phyloP scores from a whole-genome alignment of 345 rosid genomes.

The Populus alba region DNA sequence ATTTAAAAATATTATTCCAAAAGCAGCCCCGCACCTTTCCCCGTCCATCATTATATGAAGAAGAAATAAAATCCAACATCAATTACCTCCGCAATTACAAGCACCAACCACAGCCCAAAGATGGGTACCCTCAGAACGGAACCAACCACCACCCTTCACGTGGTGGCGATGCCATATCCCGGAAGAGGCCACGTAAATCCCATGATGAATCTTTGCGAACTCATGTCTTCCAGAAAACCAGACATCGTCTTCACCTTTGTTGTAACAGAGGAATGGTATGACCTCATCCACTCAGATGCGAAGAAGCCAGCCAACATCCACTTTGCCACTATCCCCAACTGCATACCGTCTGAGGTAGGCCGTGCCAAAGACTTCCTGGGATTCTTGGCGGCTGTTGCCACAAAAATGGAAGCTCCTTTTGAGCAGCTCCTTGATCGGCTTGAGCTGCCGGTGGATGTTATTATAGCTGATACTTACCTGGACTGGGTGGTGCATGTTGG shows the following conservation, averaged over 20 bases:
- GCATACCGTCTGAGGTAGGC: constrained; percentile 25
- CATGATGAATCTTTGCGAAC: constrained; percentile 17
- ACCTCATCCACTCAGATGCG: background rate
- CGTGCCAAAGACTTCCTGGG: constrained; percentile 15
- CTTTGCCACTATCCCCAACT: constrained; percentile 18
- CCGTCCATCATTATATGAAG: too few relatives aligned
- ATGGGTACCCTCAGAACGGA: background rate
- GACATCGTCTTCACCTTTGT: constrained; percentile 5
- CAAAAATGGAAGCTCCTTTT: constrained; percentile 21
- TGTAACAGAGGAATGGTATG: constrained; percentile 12
- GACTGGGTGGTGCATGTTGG: constrained; percentile 16
- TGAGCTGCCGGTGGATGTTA: background rate
- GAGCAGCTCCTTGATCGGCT: constrained; percentile 17
- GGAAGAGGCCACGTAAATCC: constrained; percentile 26
- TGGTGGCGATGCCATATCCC: constrained; percentile 15
- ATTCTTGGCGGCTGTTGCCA: constrained; percentile 16
- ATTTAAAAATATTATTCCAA: too few relatives aligned
- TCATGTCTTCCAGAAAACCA: background rate
- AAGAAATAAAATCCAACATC: too few relatives aligned
- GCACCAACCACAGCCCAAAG: too few relatives aligned
- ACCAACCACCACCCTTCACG: background rate
- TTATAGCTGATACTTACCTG: constrained; percentile 17
- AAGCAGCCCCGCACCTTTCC: too few relatives aligned
- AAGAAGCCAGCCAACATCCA: constrained; percentile 3
- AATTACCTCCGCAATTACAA: too few relatives aligned